Evolutionary conservation across 176 grass and related monocot genomes (phyloP), one percentile per base, ranked within the genome.

Genomic region (Lolium multiflorum): DNA sequence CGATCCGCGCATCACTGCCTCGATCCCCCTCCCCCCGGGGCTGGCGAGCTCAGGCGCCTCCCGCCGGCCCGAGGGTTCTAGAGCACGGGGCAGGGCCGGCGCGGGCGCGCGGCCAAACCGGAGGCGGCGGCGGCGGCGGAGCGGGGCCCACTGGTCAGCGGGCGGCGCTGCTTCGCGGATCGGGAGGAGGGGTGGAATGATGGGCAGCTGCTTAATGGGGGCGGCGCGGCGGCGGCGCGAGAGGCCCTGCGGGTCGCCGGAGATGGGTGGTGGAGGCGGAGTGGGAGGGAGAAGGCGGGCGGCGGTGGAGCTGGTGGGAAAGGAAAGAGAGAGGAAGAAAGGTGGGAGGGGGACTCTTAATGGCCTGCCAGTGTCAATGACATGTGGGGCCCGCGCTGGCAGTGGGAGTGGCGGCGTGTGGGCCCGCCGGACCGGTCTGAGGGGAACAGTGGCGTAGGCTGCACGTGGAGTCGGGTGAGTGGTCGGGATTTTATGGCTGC

Each of bases 1-100:
- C 70, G 89, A 91, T 91, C 86, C 77, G 82, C 51, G 71, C 90
- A 91, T 91, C 81, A 61, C 89, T 80, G 39, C 56, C 58, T 59
- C 52, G 89, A 81, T 85, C 86, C 81, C 81, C 7, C 31, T 82
- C 81, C 81, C 7, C 31, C 31, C 31, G 31, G 37, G 46, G 66
- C 56, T 11, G 22, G 54, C 46, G 56, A 48, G 66, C 18, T 4
- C 60, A 37, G 3, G 44, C 25, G 52, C 26, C 67, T 5, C 21
- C 4, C 20, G 13, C 22, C 63, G 69, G 63, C 7, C 21, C 73
- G 76, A 47, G 68, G 41, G 16, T 39, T 80, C 10, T 2, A 39
- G 21, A 20, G 61, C 10, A 51, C 8, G 37, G 43, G 14, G 56
- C 11, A 75, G 47, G 21, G 55, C 14, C 50, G 4, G 31, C 21